Base-by-base conservation (phyloP, 345 rosid species). In the Aquilaria sinensis region DNA sequence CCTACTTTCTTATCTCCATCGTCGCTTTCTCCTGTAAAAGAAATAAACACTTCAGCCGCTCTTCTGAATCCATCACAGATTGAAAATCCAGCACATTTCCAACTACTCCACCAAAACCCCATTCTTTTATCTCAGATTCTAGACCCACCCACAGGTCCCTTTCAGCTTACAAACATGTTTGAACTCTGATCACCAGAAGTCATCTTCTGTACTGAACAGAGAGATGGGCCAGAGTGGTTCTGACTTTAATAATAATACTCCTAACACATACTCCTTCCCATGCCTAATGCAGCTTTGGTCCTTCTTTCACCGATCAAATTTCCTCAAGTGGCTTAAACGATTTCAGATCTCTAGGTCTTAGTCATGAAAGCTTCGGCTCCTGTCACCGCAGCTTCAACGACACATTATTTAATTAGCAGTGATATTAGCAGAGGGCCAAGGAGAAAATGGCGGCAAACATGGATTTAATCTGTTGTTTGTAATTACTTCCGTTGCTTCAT, bases 61-160 rank as follows among this genome's bases (percentile, higher is more conserved):
- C 16, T 15, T 12, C 43, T 43, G 30, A 31, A 16, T 48, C 31
- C 30, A 5, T 37, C 43, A 37, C 43, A 3, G 41, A 37, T 60
- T 30, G 41, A 59, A 56, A 64, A 70, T 66, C 66, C 54, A 47
- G 6, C 61, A 56, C 68, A 47, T 69, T 67, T 65, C 45, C 77
- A 49, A 78, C 79, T 66, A 78, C 85, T 78, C 83, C 79, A 76
- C 77, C 65, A 37, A 37, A 37, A 74, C 59, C 74, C 71, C n/a
- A 52, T 56, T 67, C 67, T 63, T 57, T 66, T 70, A 60, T 66
- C 84, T 64, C 75, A 74, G 37, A 66, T 74, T 10, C 63, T 72
- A 76, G 75, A 76, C 72, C 75, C 77, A 76, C 72, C 75, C 77
- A 71, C 79, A 31, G 9, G 80, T 75, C 81, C 75, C 85, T 80